These are phyloP conservation scores for Cucurbita moschata DNA, from an alignment of 306 rosid species.

Conservation along the genomic window DNA sequence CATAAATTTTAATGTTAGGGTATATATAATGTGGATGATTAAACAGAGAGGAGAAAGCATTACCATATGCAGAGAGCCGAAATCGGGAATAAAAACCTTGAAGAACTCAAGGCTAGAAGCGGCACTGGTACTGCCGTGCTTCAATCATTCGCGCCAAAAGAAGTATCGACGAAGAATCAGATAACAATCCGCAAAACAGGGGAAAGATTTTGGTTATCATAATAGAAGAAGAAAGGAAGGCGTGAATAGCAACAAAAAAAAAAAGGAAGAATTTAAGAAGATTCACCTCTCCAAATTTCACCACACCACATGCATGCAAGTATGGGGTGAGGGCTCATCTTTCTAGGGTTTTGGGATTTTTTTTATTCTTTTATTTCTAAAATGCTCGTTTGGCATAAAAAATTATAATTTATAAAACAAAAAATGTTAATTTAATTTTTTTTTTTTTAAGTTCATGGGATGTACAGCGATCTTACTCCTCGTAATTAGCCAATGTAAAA, in stretches of 20 bases:
- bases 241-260: not conserved
- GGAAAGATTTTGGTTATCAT: not conserved
- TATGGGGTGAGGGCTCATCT: not conserved
- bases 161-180: not conserved
- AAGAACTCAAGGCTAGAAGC: slow-evolving; percentile 3
- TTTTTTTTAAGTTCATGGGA: too few relatives aligned
- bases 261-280: too few relatives aligned
- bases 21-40: not conserved
- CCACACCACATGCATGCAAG: slow-evolving; percentile 1
- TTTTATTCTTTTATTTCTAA: not conserved
- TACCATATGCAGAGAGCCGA: slow-evolving; percentile 6
- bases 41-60: not conserved
- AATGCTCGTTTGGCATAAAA: too few relatives aligned
- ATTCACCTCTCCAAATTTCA: not conserved
- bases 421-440: too few relatives aligned
- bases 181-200: not conserved
- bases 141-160: not conserved
- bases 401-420: too few relatives aligned
- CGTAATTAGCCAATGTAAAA: too few relatives aligned
- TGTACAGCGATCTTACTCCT: too few relatives aligned
- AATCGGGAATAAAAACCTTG: slow-evolving; percentile 7
- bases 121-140: not conserved
- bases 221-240: not conserved
- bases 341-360: not conserved
- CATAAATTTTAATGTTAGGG: not conserved